Percentiles rank a stretch among this genome's conserved stretches.
Conservation (phyloP, 805 yeast genomes). For the Pichia deserticola region DNA sequence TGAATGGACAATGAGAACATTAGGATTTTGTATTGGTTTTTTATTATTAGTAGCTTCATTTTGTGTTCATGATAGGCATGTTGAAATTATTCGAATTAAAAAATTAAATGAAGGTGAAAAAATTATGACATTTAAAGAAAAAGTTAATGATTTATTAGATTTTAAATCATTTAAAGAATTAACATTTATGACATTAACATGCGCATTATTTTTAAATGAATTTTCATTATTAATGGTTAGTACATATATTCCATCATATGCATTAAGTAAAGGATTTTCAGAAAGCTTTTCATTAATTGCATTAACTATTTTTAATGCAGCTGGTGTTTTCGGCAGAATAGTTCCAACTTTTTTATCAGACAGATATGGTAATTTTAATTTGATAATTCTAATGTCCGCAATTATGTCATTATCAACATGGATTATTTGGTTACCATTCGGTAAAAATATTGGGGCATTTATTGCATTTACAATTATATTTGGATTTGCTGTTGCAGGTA, state of each 20-base stretch:
- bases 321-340: conserved; percentile 39
- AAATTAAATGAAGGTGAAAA: conserved; percentile 8
- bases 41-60: conserved; percentile 24
- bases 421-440: conserved; percentile 59
- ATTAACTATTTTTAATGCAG: conserved; percentile 38
- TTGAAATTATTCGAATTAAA: conserved; percentile 15
- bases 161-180: conserved; percentile 34
- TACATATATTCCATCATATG: conserved; percentile 54
- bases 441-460: conserved; percentile 34
- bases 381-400: conserved; percentile 30
- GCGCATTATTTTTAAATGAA: conserved; percentile 42
- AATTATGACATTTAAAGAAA: conserved; percentile 5
- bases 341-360: conserved; percentile 41
- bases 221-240: conserved; percentile 43
- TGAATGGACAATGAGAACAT: conserved; percentile 51
- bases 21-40: conserved; percentile 40
- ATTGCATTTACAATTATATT: conserved; percentile 46
- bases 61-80: conserved; percentile 25
- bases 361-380: conserved; percentile 37
- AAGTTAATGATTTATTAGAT: conserved; percentile 29
- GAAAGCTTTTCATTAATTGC: conserved; percentile 35
- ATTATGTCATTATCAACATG: conserved; percentile 40
- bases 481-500: conserved; percentile 57
- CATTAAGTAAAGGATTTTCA: conserved; percentile 39
- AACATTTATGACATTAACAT: conserved; percentile 33